phyloP scores from a whole-genome alignment of 2,329 filamentous ascomycete species.

The Fusarium pseudocircinatum region DNA sequence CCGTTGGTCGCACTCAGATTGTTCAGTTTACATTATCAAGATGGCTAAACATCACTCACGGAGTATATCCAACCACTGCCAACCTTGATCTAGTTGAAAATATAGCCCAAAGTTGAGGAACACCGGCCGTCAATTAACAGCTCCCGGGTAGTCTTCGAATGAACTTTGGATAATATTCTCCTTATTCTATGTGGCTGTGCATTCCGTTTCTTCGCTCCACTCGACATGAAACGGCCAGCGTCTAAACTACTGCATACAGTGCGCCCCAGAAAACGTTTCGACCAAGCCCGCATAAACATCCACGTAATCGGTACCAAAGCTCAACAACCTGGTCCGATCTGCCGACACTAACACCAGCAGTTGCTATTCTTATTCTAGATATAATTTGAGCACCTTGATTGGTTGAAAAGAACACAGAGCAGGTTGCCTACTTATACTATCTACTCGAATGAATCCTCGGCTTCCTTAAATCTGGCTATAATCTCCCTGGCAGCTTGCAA shows the following conservation, averaged over 20 bases:
- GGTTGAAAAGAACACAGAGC: not conserved
- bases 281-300: not conserved
- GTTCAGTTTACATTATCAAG: no score
- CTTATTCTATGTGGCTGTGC: not conserved
- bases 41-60: not conserved
- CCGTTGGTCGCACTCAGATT: not conserved
- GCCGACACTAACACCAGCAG: not conserved
- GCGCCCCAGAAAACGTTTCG: not conserved
- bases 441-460: not conserved
- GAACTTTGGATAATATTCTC: fast-evolving
- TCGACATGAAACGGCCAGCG: not conserved
- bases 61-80: fast-evolving
- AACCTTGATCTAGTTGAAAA: not conserved
- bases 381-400: not conserved
- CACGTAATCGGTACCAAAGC: not conserved
- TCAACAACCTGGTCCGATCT: not conserved
- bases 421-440: not conserved
- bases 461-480: not conserved
- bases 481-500: not conserved
- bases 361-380: no score
- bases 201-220: not conserved
- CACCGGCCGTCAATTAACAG: fast-evolving
- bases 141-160: not conserved
- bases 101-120: fast-evolving
- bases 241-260: not conserved